phyloP scores from a whole-genome alignment of 306 rosid species.

The Hylodesmum podocarpum region DNA sequence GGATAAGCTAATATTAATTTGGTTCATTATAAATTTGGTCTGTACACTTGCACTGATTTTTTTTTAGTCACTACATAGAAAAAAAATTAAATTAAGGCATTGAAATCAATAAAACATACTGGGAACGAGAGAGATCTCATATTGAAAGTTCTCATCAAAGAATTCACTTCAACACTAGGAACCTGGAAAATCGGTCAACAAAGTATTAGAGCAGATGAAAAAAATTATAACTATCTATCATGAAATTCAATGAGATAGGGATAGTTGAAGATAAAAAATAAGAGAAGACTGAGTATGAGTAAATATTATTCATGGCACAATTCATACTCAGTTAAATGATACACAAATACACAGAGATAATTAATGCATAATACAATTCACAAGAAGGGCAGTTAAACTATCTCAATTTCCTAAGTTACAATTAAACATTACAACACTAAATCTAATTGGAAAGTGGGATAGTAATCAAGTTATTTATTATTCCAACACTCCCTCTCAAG shows the following conservation, averaged over 20 bases:
- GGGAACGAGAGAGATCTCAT: constrained; percentile 85
- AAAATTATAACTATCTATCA: neutral
- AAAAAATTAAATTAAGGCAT: neutral
- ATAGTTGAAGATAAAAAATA: neutral
- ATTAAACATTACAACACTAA: no score
- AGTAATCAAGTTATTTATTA: no score
- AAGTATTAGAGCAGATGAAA: constrained; percentile 29
- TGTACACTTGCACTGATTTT: neutral
- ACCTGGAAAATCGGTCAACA: constrained; percentile 60
- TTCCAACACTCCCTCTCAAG: no score
- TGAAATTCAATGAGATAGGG: neutral
- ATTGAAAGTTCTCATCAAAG: constrained; percentile 91
- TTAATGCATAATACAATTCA: no score
- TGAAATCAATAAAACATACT: constrained; percentile 48
- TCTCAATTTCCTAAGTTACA: no score
- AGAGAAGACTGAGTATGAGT: no score
- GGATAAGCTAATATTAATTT: neutral
- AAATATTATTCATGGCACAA: no score
- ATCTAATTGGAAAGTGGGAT: no score
- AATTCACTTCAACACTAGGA: constrained; percentile 86
- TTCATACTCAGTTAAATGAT: no score
- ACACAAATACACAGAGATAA: no score
- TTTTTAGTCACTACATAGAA: neutral
- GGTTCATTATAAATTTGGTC: neutral
- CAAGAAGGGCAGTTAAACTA: no score